Percentiles rank a stretch among this genome's conserved stretches.
Conservation (phyloP, 257 asterid species). For the Coffea eugenioides region DNA sequence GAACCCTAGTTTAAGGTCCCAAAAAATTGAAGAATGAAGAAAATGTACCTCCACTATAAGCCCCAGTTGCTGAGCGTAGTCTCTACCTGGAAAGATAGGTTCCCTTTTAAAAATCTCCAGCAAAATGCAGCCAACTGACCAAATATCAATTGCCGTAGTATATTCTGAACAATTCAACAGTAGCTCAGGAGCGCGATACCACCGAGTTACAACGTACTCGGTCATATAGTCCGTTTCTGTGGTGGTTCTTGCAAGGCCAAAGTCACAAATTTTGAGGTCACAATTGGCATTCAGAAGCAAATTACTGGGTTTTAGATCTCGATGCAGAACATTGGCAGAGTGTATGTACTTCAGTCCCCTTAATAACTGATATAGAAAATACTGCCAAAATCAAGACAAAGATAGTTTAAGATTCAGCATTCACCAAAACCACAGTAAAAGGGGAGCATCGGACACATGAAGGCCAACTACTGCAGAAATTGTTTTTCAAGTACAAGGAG, state of each 20-base stretch:
- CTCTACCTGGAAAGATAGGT: conserved; percentile 40
- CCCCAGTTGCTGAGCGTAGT: conserved; percentile 34
- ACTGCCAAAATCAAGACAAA: conserved; percentile 21
- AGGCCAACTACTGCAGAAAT: too few species aligned
- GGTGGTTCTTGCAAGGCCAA: conserved; percentile 40
- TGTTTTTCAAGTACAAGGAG: neutral
- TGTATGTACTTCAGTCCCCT: conserved; percentile 36
- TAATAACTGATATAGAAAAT: conserved; percentile 34
- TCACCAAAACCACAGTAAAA: neutral
- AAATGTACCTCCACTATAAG: conserved; percentile 31
- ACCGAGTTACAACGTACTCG: conserved; percentile 39
- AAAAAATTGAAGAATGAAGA: neutral
- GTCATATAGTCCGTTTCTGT: conserved; percentile 41
- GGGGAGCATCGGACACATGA: neutral
- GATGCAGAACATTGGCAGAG: neutral
- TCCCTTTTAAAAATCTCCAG: conserved; percentile 37
- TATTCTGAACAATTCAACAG: conserved; percentile 37
- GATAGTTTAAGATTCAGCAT: neutral
- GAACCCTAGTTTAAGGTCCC: neutral
- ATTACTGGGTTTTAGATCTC: too few species aligned
- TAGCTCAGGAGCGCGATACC: conserved; percentile 42
- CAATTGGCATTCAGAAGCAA: conserved; percentile 26
- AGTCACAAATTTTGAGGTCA: conserved; percentile 39
- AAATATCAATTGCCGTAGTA: conserved; percentile 38
- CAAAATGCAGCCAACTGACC: conserved; percentile 43